phyloP scores from a whole-genome alignment of 73 alveolate species.

The Halteria grandinella region DNA sequence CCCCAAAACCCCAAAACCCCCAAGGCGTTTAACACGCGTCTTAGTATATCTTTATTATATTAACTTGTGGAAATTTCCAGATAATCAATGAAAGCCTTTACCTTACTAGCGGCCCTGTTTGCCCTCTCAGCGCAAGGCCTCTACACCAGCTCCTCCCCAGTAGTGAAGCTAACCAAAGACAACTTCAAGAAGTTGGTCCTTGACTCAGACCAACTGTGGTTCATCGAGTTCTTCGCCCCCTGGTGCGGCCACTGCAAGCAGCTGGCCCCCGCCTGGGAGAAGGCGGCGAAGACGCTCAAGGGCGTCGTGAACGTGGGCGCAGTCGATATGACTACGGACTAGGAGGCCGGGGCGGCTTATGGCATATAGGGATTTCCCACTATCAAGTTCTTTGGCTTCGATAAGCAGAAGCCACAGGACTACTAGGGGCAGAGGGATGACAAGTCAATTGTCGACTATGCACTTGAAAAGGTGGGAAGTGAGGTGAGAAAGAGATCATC shows the following conservation, averaged over 20 bases:
- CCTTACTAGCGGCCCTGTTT: background rate
- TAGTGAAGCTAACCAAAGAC: constrained; percentile 73
- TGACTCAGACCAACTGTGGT: constrained; percentile 86
- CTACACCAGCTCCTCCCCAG: constrained; percentile 76
- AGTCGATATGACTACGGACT: constrained; percentile 85
- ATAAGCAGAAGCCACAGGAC: constrained; percentile 81
- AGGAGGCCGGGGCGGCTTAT: constrained; percentile 81
- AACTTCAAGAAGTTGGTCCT: constrained; percentile 84
- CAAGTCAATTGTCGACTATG: constrained; percentile 81
- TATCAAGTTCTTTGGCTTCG: constrained; percentile 88
- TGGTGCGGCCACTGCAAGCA: constrained; percentile 98
- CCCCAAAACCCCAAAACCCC: too few relatives aligned
- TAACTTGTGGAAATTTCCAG: too few relatives aligned
- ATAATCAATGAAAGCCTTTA: background rate
- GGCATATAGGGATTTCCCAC: constrained; percentile 96
- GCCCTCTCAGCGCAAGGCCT: constrained; percentile 45
- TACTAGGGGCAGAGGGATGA: constrained; percentile 89
- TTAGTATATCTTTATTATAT: too few relatives aligned
- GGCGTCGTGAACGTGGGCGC: constrained; percentile 96
- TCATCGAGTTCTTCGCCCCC: constrained; percentile 95
- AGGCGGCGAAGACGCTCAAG: constrained; percentile 91
- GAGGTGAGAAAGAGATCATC: constrained; percentile 74
- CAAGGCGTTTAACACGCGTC: too few relatives aligned
- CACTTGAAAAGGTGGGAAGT: constrained; percentile 75
- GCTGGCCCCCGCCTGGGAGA: constrained; percentile 96